Percentiles rank a stretch among this genome's conserved stretches.
Conservation (phyloP, 2,329 filamentous ascomycete species). For the Aspergillus versicolor region DNA sequence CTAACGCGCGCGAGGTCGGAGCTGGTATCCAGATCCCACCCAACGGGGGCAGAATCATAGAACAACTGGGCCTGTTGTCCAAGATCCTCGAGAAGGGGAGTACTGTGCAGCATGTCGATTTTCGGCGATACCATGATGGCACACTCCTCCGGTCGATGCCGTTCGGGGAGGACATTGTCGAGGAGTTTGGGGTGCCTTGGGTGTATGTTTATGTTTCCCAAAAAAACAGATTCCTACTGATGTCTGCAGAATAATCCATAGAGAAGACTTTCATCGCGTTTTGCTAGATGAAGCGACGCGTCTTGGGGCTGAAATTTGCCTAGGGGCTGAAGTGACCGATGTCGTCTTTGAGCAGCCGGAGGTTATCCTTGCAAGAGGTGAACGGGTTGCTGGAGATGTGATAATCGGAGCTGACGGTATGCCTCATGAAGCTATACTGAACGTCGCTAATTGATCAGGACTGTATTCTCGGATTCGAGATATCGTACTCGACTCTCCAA, state of each 20-base stretch:
- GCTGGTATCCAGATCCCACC: conserved; percentile 32
- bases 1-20: conserved; percentile 18
- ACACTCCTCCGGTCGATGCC: conserved; percentile 20
- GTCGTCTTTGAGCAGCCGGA: conserved; percentile 3
- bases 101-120: conserved; percentile 15
- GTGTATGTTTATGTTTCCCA: conserved; percentile 14
- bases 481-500: conserved; percentile 36
- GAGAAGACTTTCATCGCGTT: conserved; percentile 20
- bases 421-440: not conserved
- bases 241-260: conserved; percentile 20
- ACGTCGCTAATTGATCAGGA: conserved; percentile 3
- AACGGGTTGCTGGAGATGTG: conserved; percentile 16
- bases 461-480: conserved; percentile 17
- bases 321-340: conserved; percentile 9
- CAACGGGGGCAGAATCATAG: conserved; percentile 23
- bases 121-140: conserved; percentile 22
- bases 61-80: conserved; percentile 16
- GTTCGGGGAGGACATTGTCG: conserved; percentile 19
- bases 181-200: conserved; percentile 26
- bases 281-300: conserved; percentile 16
- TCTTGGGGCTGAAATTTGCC: conserved; percentile 13
- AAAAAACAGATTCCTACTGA: not conserved
- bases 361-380: conserved; percentile 9
- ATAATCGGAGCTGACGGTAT: conserved; percentile 22
- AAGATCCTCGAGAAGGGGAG: conserved; percentile 12